These are phyloP conservation scores for Datura wrightii DNA, from an alignment of 257 asterid species.

Conservation along the genomic window DNA sequence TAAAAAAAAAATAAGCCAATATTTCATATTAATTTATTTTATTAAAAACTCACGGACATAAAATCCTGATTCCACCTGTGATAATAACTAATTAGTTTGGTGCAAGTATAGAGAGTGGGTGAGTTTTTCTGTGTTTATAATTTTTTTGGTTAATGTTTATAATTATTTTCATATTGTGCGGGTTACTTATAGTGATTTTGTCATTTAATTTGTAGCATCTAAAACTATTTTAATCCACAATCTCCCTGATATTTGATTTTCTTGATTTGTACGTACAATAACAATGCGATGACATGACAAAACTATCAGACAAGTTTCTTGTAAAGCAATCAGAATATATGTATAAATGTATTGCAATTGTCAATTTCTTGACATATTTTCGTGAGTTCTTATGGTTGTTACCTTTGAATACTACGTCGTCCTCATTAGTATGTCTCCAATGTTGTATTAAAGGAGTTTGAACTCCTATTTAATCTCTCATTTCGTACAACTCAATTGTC, in stretches of 20 bases:
- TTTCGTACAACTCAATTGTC: not conserved
- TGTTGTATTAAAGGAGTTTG: not conserved
- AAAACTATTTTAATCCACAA: not conserved
- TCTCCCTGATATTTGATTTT: not conserved
- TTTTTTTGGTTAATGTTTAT: not conserved
- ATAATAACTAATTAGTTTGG: not conserved
- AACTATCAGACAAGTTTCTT: not conserved
- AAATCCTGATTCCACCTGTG: too few relatives aligned
- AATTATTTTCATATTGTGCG: not conserved
- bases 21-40: too few relatives aligned
- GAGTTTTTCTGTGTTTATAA: not conserved
- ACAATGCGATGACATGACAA: slow-evolving; percentile 9
- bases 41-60: too few relatives aligned
- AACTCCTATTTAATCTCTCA: slow-evolving; percentile 3
- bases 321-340: not conserved
- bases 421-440: not conserved
- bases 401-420: slow-evolving; percentile 25
- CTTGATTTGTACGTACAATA: not conserved
- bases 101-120: not conserved
- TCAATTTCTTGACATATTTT: not conserved
- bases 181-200: not conserved
- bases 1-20: too few relatives aligned
- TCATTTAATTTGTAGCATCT: not conserved
- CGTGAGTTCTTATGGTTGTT: slow-evolving; percentile 8
- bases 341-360: too few relatives aligned